Evolutionary conservation across 140 eudicot species (phyloP).

Genomic region (Flaveria floridana): DNA sequence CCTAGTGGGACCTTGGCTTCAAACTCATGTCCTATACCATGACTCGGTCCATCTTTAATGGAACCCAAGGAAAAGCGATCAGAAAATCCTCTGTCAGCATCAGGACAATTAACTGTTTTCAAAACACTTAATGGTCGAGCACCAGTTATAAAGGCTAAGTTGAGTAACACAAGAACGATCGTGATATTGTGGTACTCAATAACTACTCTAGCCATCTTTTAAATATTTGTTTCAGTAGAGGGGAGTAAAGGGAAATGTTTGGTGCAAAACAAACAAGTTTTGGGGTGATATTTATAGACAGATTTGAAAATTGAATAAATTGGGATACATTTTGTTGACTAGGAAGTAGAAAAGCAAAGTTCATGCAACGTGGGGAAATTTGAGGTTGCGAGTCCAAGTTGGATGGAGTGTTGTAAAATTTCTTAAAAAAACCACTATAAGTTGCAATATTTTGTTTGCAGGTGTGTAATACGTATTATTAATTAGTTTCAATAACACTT

Average conservation of each 20-base stretch:
- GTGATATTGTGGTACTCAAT: conserved; percentile 5
- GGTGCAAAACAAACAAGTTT: conserved; percentile 6
- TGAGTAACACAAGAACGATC: conserved; percentile 29
- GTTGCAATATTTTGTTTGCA: background rate
- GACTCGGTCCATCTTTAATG: conserved; percentile 41
- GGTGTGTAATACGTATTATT: too few species aligned
- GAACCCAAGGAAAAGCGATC: conserved; percentile 35
- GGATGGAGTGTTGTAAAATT: background rate
- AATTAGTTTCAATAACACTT: too few species aligned
- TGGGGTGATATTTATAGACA: conserved; percentile 32
- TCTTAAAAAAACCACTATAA: background rate
- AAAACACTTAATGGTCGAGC: conserved; percentile 31
- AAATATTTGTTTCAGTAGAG: conserved; percentile 19
- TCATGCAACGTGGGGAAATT: conserved; percentile 28
- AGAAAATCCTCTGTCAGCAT: background rate
- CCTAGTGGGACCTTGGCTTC: conserved; percentile 27
- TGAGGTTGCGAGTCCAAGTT: conserved; percentile 41
- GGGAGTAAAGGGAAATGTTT: conserved; percentile 8
- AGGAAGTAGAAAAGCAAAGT: conserved; percentile 23
- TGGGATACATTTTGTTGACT: conserved; percentile 31
- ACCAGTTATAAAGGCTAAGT: conserved; percentile 4
- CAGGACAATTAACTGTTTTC: conserved; percentile 16
- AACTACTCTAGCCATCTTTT: conserved; percentile 27
- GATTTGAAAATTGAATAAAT: background rate
- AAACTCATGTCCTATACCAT: conserved; percentile 35